Evolutionary conservation across 2,329 filamentous ascomycete genomes (phyloP).

Genomic region (Aspergillus terreus): DNA sequence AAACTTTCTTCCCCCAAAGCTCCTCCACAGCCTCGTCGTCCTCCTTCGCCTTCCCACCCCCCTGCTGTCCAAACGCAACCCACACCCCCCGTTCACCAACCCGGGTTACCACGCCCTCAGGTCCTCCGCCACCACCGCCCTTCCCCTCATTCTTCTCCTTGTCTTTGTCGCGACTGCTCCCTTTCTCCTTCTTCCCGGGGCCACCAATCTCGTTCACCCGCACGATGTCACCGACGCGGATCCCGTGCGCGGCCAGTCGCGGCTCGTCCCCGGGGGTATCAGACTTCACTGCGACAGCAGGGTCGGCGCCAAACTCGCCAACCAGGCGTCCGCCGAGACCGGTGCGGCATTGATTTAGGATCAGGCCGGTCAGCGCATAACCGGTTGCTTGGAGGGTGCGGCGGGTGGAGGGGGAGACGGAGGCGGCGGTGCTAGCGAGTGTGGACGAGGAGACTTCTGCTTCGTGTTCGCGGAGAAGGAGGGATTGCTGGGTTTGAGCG

Average conservation of each 20-base stretch:
- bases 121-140: constrained; percentile 17
- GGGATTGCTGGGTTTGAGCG: constrained; percentile 39
- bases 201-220: constrained; percentile 38
- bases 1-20: constrained; percentile 55
- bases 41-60: constrained; percentile 31
- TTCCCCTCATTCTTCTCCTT: constrained; percentile 27
- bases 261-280: constrained; percentile 28
- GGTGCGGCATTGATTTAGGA: constrained; percentile 72
- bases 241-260: constrained; percentile 44
- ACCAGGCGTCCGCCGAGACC: constrained; percentile 90
- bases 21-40: constrained; percentile 46
- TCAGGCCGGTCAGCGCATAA: constrained; percentile 49
- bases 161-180: constrained; percentile 26
- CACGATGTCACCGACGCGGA: constrained; percentile 48
- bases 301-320: constrained; percentile 70
- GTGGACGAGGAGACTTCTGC: constrained; percentile 43
- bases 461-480: constrained; percentile 43
- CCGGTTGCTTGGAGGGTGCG: constrained; percentile 42
- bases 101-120: constrained; percentile 44
- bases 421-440: constrained; percentile 37
- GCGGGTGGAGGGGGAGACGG: constrained; percentile 40
- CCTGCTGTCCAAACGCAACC: constrained; percentile 43
- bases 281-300: constrained; percentile 55
- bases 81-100: constrained; percentile 41
- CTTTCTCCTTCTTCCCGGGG: constrained; percentile 31